A percentile compares a stretch with the other conserved stretches of the same genome.
These are phyloP conservation scores for Plasmodium adleri DNA, from an alignment of 169 alveolate species.

Conservation along the genomic window DNA sequence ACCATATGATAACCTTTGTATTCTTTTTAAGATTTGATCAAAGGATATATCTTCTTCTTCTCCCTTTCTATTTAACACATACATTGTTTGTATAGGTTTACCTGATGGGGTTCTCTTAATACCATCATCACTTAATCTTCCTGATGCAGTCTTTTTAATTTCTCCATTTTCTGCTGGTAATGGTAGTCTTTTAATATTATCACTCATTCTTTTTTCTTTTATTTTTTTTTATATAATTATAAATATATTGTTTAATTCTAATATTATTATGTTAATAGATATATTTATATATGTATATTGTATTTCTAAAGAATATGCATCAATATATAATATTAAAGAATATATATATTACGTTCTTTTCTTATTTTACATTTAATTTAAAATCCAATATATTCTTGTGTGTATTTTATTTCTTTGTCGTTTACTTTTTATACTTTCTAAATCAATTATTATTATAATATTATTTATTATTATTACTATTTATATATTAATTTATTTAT, in stretches of 20 bases:
- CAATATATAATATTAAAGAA: neutral
- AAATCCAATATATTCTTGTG: too few relatives aligned
- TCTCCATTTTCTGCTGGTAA: slow-evolving; percentile 10
- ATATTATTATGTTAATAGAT: neutral
- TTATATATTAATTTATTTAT: too few relatives aligned
- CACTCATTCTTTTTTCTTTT: slow-evolving; percentile 12
- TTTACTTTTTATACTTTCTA: too few relatives aligned
- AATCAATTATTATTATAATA: too few relatives aligned
- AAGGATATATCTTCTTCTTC: slow-evolving; percentile 89
- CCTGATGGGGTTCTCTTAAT: slow-evolving; percentile 75
- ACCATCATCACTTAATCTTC: slow-evolving; percentile 55
- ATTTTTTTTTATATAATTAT: neutral
- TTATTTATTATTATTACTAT: too few relatives aligned
- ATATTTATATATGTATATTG: neutral
- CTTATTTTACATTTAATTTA: too few relatives aligned
- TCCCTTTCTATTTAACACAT: slow-evolving; percentile 89
- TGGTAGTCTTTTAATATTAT: slow-evolving; percentile 25
- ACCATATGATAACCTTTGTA: slow-evolving; percentile 87
- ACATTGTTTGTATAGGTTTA: slow-evolving; percentile 83
- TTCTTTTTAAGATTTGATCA: slow-evolving; percentile 88
- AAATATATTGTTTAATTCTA: neutral
- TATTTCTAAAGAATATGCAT: neutral
- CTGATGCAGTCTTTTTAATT: slow-evolving; percentile 27
- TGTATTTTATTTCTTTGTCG: too few relatives aligned
- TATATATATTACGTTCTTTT: too few relatives aligned